Evolutionary conservation across 1,284 basidiomycete genomes (phyloP), one percentile per base, ranked within the genome.

Genomic region (Athelia sp.): DNA sequence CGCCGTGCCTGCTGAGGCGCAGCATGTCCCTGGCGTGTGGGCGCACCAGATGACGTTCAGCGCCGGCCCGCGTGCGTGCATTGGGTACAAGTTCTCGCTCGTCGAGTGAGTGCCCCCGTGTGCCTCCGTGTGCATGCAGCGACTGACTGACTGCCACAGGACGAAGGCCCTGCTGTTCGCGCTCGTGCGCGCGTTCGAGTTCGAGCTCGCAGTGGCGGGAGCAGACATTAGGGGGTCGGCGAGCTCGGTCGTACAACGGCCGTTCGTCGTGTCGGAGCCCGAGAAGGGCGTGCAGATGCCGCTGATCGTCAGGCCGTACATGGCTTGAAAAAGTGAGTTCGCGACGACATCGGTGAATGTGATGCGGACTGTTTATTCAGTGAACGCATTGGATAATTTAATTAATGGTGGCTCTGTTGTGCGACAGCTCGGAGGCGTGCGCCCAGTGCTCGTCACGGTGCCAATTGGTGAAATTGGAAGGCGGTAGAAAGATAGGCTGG

Each of bases 41-140:
- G 73, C 74, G 11, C 72, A 75, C 54, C 66, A 76, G 29, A 61
- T 82, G 48, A 79, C 78, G 21, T 84, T 84, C 62, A 58, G 77
- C 38, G 73, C 71, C 38, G 80, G 79, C 11, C 72, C 74, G 44
- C 63, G 79, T 49, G 73, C 75, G 44, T 83, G 81, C 62, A 79
- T 82, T 50, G 81, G 80, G 3, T 82, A 74, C 57, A 68, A 72
- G 45, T 81, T 82, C 52, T 78, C 80, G 15, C 55, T 82, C 26
- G 70, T 70, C 19, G 80, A 82, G 72, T 74, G 53, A 54, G 71
- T 66, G 26, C 26, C 13, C 26, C 13, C 31, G 9, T 35, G 26
- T 13, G 9, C 36, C n/a, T 40, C n/a, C 36, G 8, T 17, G n/a
- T n/a, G 36, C 26, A 29, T 13, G 13, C 26, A 29, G 36, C 6